Percentiles rank a stretch among this genome's conserved stretches.
Conservation (phyloP, 106 monocot genomes). For the Dactylorhiza incarnata region DNA sequence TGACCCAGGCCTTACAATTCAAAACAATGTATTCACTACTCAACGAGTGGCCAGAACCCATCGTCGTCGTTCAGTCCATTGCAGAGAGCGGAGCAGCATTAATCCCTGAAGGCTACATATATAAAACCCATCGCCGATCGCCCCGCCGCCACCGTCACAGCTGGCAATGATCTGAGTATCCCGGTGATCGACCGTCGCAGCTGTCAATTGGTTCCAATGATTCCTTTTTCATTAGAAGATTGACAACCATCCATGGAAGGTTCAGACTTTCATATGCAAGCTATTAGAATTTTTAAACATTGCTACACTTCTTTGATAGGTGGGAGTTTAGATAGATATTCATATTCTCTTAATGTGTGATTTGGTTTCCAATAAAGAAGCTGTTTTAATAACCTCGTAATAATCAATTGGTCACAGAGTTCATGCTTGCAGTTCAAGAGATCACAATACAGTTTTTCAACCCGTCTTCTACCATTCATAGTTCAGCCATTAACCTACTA, state of each 20-base stretch:
- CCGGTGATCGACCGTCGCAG: no score
- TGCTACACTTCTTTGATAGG: background rate
- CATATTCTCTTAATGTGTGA: background rate
- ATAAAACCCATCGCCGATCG: conserved; percentile 54
- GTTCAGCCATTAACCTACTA: no score
- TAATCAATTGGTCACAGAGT: no score
- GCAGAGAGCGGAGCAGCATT: conserved; percentile 33
- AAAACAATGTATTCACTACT: conserved; percentile 27
- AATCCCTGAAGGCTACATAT: conserved; percentile 52
- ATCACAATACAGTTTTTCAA: no score
- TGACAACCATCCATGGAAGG: background rate
- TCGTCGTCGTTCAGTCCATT: conserved; percentile 57
- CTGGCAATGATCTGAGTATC: no score
- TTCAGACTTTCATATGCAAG: background rate
- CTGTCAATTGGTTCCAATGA: no score
- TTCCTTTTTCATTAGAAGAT: conserved; percentile 1
- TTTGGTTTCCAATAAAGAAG: no score
- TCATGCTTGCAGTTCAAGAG: no score
- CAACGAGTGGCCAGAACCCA: conserved; percentile 61
- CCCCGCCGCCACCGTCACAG: no score
- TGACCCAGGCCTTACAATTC: no score
- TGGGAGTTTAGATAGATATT: background rate
- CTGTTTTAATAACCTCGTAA: no score
- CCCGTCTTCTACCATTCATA: no score
- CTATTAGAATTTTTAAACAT: background rate